Percentiles rank a stretch among this genome's conserved stretches.
Evolutionary conservation across 768 basidiomycete species (phyloP).

Genomic region (Bullera alba): DNA sequence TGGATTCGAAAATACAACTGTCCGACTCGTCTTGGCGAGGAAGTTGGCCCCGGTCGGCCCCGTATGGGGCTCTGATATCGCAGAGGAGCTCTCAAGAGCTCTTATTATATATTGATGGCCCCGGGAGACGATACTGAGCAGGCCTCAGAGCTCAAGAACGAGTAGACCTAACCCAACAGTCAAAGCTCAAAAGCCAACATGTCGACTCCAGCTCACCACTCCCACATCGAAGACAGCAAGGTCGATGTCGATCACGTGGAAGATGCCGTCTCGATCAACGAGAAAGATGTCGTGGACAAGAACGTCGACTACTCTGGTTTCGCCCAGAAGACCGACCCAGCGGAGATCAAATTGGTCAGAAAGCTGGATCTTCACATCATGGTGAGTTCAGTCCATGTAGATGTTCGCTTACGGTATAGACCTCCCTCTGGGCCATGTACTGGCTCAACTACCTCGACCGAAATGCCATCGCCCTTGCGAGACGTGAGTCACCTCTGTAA

Average conservation of each 20-base stretch:
- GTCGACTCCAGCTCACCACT: too few species aligned
- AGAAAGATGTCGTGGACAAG: not conserved
- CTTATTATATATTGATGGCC: too few species aligned
- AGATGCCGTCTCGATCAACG: constrained; percentile 5
- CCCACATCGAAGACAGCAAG: constrained; percentile 5
- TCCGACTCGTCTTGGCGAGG: too few species aligned
- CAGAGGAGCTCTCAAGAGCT: too few species aligned
- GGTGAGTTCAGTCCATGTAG: not conserved
- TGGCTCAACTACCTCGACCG: constrained; percentile 16
- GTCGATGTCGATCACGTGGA: constrained; percentile 1
- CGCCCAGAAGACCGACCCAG: constrained; percentile 11
- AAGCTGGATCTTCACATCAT: constrained; percentile 12
- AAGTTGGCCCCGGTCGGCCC: too few species aligned
- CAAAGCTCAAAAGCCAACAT: too few species aligned
- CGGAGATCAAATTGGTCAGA: constrained; percentile 12
- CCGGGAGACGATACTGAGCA: too few species aligned
- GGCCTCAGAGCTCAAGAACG: too few species aligned
- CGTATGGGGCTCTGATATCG: too few species aligned
- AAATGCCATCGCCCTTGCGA: constrained; percentile 30
- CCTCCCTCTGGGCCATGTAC: constrained; percentile 6
- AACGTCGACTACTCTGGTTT: constrained; percentile 14
- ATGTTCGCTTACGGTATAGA: not conserved
- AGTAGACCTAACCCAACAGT: too few species aligned
- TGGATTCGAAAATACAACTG: too few species aligned
- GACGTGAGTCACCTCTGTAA: constrained; percentile 8